Evolutionary conservation across 441 rosid species (phyloP), one percentile per base, ranked within the genome.

Genomic region (Populus hybrid): DNA sequence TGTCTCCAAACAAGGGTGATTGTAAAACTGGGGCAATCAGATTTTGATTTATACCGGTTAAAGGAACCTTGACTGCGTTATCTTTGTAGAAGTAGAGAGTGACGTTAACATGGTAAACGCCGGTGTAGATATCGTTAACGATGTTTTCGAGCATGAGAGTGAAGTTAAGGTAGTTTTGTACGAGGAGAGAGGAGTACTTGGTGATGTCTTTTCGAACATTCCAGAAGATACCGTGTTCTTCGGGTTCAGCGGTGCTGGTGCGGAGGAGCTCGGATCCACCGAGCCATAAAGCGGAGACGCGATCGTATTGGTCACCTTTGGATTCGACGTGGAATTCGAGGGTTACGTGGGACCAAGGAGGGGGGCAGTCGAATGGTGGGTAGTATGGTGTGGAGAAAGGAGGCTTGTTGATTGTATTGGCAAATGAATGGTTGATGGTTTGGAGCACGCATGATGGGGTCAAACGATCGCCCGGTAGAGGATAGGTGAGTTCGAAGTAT

Each of bases 171-270:
- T 85, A 64, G 5, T 82, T 42, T 76, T 78, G 76, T 38, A 35
- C 64, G 12, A 93, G 86, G n/a, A 95, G 86, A 66, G 88, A 83
- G 70, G 94, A 86, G 84, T 90, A 95, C 75, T 89, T 84, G 20
- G 94, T 83, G 59, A 95, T 83, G 81, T 95, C 99, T 73, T 90
- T 95, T 8, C 90, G 91, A 78, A 93, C 88, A 9, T 64, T 84
- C 97, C 97, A 93, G 90, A 89, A 93, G 76, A 93, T 82, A 20
- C 97, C 95, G 4, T 80, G 50, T 10, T 84, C 69, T 42, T 79
- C 81, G 16, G 98, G 97, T 82, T 93, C 92, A 50, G 99, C 93
- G 21, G 99, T 93, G 85, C 97, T 95, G 67, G 99, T 92, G 3
- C 97, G 91, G 74, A 95, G 87, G 3, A 95, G 85, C 94, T 95